phyloP scores from a whole-genome alignment of 1,284 basidiomycete species.

The Kalmanozyma brasiliensis region DNA sequence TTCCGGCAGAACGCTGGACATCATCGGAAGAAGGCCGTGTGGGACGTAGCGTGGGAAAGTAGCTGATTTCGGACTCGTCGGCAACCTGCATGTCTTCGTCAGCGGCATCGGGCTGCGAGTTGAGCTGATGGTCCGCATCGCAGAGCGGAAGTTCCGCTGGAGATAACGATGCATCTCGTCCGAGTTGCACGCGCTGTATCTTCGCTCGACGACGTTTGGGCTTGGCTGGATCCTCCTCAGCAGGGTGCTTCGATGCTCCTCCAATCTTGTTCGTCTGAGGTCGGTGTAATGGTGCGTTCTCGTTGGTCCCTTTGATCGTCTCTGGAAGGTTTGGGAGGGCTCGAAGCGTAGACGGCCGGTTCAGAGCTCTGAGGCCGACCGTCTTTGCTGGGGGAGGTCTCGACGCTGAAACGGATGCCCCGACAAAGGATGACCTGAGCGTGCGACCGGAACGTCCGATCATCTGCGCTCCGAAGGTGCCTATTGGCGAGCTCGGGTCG shows the following conservation, averaged over 20 bases:
- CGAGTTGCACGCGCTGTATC: slow-evolving; percentile 29
- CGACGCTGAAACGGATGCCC: slow-evolving; percentile 1
- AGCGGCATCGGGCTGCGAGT: slow-evolving; percentile 19
- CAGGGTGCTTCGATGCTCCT: background rate
- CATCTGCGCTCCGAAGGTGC: slow-evolving; percentile 18
- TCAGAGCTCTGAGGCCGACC: slow-evolving; percentile 4
- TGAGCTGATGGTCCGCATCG: slow-evolving; percentile 28
- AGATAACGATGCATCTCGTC: background rate
- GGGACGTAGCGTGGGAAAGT: slow-evolving; percentile 34
- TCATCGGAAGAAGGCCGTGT: background rate
- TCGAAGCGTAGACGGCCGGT: background rate
- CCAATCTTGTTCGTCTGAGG: background rate
- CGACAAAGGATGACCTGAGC: slow-evolving; percentile 1
- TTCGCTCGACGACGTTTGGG: slow-evolving; percentile 12
- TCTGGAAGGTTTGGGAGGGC: background rate
- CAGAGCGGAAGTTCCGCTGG: slow-evolving; percentile 24
- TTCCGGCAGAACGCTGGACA: background rate
- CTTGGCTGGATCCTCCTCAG: slow-evolving; percentile 2
- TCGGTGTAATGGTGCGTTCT: slow-evolving; percentile 7
- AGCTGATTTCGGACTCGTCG: slow-evolving; percentile 40
- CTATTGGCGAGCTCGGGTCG: slow-evolving; percentile 25
- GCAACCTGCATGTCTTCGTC: slow-evolving; percentile 5
- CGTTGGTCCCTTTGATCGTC: background rate
- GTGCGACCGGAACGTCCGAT: slow-evolving; percentile 7
- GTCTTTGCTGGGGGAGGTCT: background rate